phyloP scores from a whole-genome alignment of 177 flowering plant genomes.

The Tripterygium wilfordii region DNA sequence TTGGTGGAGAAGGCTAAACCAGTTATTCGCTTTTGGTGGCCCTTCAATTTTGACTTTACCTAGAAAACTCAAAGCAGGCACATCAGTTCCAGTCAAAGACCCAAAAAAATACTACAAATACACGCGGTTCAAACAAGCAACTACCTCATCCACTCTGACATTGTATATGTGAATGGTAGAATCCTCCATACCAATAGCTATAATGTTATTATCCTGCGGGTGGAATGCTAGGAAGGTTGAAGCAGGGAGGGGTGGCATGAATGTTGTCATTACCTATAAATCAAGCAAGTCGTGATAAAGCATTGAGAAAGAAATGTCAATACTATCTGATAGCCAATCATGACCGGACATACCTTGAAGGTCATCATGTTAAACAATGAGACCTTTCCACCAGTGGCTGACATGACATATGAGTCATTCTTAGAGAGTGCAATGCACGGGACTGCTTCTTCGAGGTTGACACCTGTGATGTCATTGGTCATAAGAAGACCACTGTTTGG shows the following conservation, averaged over 20 bases:
- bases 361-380: conserved; percentile 97
- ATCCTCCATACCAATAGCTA: conserved; percentile 95
- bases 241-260: conserved; percentile 91
- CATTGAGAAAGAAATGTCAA: no score
- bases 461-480: conserved; percentile 76
- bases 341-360: conserved; percentile 53
- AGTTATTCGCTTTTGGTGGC: conserved; percentile 84
- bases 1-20: conserved; percentile 79
- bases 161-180: conserved; percentile 86
- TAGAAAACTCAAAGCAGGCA: conserved; percentile 16
- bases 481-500: conserved; percentile 93
- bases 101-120: no score
- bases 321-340: no score
- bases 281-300: no score
- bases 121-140: not conserved
- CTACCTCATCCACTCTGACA: conserved; percentile 87
- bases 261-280: conserved; percentile 86
- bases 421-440: conserved; percentile 96
- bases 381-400: conserved; percentile 87
- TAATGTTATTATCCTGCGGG: conserved; percentile 89
- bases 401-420: conserved; percentile 95
- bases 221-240: conserved; percentile 91
- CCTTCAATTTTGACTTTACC: conserved; percentile 79
- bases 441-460: conserved; percentile 78
- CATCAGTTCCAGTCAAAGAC: no score